Percentiles rank a stretch among this genome's conserved stretches.
Evolutionary conservation across 192 early-diverging fungal species (phyloP).

Genomic region (Linnemannia hyalina): DNA sequence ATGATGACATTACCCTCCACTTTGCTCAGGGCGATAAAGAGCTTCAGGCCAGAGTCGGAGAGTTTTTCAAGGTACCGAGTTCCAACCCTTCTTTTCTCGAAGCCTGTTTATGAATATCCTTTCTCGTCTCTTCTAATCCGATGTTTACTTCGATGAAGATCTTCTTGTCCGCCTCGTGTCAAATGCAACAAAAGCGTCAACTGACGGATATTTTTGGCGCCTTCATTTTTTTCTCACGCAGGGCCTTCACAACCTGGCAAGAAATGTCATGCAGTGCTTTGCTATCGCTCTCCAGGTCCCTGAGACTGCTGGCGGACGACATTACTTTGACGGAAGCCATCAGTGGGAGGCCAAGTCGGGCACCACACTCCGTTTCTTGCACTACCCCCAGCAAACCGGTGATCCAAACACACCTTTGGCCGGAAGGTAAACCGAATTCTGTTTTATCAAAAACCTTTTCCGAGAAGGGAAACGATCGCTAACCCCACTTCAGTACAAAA

Average conservation of each 20-base stretch:
- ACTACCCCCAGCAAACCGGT: constrained; percentile 69
- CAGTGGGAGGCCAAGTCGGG: constrained; percentile 59
- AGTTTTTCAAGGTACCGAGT: constrained; percentile 58
- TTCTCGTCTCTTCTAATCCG: neutral
- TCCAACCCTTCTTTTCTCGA: neutral
- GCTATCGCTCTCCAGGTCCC: constrained; percentile 74
- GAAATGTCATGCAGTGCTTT: constrained; percentile 68
- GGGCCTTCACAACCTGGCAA: constrained; percentile 61
- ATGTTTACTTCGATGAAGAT: neutral
- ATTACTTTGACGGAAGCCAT: constrained; percentile 66
- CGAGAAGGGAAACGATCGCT: neutral
- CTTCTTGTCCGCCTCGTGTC: neutral
- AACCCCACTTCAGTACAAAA: neutral
- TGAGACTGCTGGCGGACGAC: constrained; percentile 62
- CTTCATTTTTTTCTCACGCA: constrained; percentile 25
- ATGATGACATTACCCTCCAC: constrained; percentile 53
- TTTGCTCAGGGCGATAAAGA: constrained; percentile 48
- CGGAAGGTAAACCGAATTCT: constrained; percentile 54
- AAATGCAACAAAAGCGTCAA: neutral
- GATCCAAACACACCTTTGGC: constrained; percentile 63
- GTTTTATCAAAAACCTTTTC: neutral
- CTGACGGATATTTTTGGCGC: neutral
- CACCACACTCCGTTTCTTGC: constrained; percentile 68
- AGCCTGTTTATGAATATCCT: neutral
- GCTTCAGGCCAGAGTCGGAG: constrained; percentile 28